Evolutionary conservation across 169 alveolate species (phyloP).

Genomic region (Plasmodium adleri): DNA sequence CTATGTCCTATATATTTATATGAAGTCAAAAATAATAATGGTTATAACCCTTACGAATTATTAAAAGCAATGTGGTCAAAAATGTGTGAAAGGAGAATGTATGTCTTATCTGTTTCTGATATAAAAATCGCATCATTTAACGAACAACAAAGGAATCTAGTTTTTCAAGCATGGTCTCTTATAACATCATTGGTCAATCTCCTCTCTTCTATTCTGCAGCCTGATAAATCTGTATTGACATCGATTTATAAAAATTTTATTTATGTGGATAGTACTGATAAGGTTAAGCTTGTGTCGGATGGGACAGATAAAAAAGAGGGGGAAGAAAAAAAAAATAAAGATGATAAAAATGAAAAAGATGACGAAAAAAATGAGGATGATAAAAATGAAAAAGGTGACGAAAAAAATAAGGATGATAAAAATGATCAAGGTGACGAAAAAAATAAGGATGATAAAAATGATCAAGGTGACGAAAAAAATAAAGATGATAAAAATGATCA

Average conservation of each 20-base stretch:
- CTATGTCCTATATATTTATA: constrained; percentile 44
- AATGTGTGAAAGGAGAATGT: constrained; percentile 29
- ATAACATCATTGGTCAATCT: constrained; percentile 30
- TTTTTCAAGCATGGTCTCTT: constrained; percentile 62
- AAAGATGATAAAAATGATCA: neutral
- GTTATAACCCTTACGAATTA: constrained; percentile 45
- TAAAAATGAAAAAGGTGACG: neutral
- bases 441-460: neutral
- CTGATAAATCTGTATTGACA: constrained; percentile 49
- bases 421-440: neutral
- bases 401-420: neutral
- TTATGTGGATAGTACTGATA: neutral
- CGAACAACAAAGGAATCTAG: constrained; percentile 31
- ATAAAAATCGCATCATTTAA: constrained; percentile 36
- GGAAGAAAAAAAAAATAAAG: neutral
- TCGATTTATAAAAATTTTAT: constrained; percentile 39
- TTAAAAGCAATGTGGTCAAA: constrained; percentile 43
- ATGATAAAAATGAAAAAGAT: neutral
- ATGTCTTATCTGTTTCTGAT: constrained; percentile 21
- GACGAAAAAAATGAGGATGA: neutral
- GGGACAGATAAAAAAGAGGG: neutral
- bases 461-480: neutral
- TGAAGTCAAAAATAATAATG: constrained; percentile 33
- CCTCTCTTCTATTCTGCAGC: constrained; percentile 15
- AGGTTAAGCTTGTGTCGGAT: neutral